Base-by-base conservation (phyloP, 176 grass and related monocot species). In the Avena atlantica region DNA sequence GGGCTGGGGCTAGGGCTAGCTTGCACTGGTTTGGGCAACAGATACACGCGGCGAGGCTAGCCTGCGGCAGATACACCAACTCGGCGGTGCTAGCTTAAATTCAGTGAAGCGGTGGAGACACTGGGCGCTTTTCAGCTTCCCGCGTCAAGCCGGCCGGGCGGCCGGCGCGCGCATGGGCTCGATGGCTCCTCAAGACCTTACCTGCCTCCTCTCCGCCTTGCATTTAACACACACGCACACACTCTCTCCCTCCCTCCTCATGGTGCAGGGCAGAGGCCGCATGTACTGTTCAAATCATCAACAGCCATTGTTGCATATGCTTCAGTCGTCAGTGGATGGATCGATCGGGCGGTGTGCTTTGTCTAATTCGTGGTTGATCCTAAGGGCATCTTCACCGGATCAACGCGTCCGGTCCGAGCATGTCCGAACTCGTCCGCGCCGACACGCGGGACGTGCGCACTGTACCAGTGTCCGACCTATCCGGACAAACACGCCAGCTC, bases 61-160 rank as follows among this genome's bases (percentile, higher is more conserved):
- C 78, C 59, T 49, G 59, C 59, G 44, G 42, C 61, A 67, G 60
- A 51, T 68, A 51, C 79, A 68, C 62, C 79, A 81, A 68, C 79
- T 81, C 62, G 62, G 16, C 79, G 45, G 48, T 55, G 48, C 21
- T 68, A 52, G 47, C 79, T 81, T 81, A 67, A 81, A 82, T 53
- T 53, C 80, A 55, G 62, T 69, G 63, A 81, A 21, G 47, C 67
- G 34, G 16, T 9, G 6, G 65, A 37, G 65, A 37, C 68, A 12
- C 37, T 20, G 36, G 17, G 1, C 16, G 7, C 34, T 17, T 61
- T 79, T 61, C 17, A 71, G 17, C 17, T 34, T 37, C 53, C 76
- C 12, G 19, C 75, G 51, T 56, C 31, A 53, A 56, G 27, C 51
- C 74, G 71, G 47, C 50, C 74, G 70, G 45, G 45, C 9, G 36